Evolutionary conservation across 306 rosid genomes (phyloP).

Genomic region (Comarum palustre): DNA sequence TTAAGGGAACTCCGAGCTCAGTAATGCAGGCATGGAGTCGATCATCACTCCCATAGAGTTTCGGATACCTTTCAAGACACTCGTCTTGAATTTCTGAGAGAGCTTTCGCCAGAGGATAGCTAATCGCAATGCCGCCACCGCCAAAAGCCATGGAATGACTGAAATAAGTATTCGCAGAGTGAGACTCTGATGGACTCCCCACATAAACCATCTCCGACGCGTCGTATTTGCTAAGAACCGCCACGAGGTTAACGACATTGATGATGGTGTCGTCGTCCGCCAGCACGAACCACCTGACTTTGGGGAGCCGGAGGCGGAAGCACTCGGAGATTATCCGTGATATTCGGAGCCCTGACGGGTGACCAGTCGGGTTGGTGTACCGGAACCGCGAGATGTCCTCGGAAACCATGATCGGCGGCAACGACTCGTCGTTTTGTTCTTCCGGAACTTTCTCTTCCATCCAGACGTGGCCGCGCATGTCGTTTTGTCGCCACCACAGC

Average conservation of each 20-base stretch:
- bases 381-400: slow-evolving; percentile 66
- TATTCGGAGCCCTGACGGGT: slow-evolving; percentile 76
- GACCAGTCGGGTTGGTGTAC: slow-evolving; percentile 68
- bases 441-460: slow-evolving; percentile 53
- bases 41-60: slow-evolving; percentile 81
- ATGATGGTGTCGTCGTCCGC: slow-evolving; percentile 78
- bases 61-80: slow-evolving; percentile 71
- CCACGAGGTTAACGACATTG: slow-evolving; percentile 66
- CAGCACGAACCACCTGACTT: slow-evolving; percentile 61
- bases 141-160: slow-evolving; percentile 85
- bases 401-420: slow-evolving; percentile 61
- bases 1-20: slow-evolving; percentile 69
- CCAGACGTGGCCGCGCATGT: slow-evolving; percentile 79
- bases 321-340: slow-evolving; percentile 65
- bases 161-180: slow-evolving; percentile 71
- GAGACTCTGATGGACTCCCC: slow-evolving; percentile 77
- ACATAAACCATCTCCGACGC: slow-evolving; percentile 76
- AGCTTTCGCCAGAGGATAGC: slow-evolving; percentile 57
- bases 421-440: slow-evolving; percentile 40
- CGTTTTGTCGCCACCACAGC: slow-evolving; percentile 72
- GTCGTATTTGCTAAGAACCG: slow-evolving; percentile 63
- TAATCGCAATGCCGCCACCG: slow-evolving; percentile 72
- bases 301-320: slow-evolving; percentile 51
- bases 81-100: slow-evolving; percentile 58
- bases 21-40: slow-evolving; percentile 79